Conservation (phyloP, 2,329 filamentous ascomycete species). For the Neopestalotiopsis rosae region DNA sequence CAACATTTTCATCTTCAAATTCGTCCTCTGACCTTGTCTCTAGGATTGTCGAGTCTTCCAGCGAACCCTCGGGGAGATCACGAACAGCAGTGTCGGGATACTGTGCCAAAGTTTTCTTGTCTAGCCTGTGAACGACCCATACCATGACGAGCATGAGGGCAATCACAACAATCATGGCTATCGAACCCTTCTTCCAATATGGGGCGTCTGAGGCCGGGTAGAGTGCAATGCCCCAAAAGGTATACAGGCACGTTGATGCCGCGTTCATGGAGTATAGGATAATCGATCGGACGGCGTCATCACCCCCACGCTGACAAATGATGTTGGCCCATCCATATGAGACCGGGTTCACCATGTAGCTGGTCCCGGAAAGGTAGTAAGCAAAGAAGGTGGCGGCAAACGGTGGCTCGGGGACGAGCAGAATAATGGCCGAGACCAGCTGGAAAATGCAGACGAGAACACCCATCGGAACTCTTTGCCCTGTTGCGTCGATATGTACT, state of each 20-base stretch:
- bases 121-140: conserved; percentile 21
- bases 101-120: conserved; percentile 19
- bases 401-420: conserved; percentile 38
- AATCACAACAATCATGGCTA: conserved; percentile 33
- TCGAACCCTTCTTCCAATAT: conserved; percentile 44
- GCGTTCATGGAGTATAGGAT: conserved; percentile 47
- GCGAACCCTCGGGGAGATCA: not conserved
- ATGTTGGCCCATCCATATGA: conserved; percentile 45
- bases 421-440: conserved; percentile 36
- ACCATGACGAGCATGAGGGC: conserved; percentile 23
- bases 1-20: not conserved
- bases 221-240: conserved; percentile 50
- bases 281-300: conserved; percentile 46
- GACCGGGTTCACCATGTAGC: conserved; percentile 46
- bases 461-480: conserved; percentile 36
- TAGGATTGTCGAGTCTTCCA: not conserved
- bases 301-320: conserved; percentile 41
- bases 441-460: conserved; percentile 38
- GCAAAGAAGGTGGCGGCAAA: conserved; percentile 41
- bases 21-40: conserved; percentile 16
- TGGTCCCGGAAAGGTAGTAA: conserved; percentile 43
- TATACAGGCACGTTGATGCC: conserved; percentile 44
- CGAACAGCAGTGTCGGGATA: conserved; percentile 9
- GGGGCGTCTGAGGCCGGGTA: conserved; percentile 48
- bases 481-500: conserved; percentile 22